A percentile compares a stretch with the other conserved stretches of the same genome.
Conservation (phyloP, 2,329 filamentous ascomycete species). For the Ceratocystis eucalypticola region DNA sequence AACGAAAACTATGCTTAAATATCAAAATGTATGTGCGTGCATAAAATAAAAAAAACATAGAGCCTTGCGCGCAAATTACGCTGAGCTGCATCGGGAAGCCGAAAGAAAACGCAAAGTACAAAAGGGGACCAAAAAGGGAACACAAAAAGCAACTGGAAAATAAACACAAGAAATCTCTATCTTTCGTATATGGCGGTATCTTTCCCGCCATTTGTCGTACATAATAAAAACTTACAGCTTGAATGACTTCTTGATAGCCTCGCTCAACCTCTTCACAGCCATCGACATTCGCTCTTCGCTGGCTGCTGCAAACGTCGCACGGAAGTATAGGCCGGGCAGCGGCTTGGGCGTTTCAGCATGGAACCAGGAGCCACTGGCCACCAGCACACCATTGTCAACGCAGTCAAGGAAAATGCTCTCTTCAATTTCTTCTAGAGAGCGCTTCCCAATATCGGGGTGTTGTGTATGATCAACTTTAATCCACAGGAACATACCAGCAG, state of each 20-base stretch:
- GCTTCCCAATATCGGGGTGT: constrained; percentile 46
- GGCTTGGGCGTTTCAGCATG: constrained; percentile 53
- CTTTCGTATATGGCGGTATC: background rate
- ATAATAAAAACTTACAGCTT: constrained; percentile 23
- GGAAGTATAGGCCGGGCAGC: constrained; percentile 60
- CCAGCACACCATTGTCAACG: constrained; percentile 63
- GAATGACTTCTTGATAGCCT: constrained; percentile 51
- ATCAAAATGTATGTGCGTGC: background rate
- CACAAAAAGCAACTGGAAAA: background rate
- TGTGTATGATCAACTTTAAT: constrained; percentile 51
- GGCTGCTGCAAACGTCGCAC: constrained; percentile 78
- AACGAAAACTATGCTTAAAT: background rate
- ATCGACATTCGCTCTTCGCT: constrained; percentile 54
- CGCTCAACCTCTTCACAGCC: constrained; percentile 62
- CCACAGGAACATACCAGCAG: constrained; percentile 93
- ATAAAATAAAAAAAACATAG: background rate
- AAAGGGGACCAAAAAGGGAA: background rate
- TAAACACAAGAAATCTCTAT: background rate
- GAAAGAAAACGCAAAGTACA: background rate
- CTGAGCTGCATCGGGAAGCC: background rate
- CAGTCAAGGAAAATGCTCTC: constrained; percentile 71
- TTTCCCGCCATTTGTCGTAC: background rate
- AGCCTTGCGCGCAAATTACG: background rate
- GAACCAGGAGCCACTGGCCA: constrained; percentile 87
- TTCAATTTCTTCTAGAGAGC: constrained; percentile 55